Evolutionary conservation across 2,329 filamentous ascomycete genomes (phyloP).

Genomic region (Didymosphaeria variabile): DNA sequence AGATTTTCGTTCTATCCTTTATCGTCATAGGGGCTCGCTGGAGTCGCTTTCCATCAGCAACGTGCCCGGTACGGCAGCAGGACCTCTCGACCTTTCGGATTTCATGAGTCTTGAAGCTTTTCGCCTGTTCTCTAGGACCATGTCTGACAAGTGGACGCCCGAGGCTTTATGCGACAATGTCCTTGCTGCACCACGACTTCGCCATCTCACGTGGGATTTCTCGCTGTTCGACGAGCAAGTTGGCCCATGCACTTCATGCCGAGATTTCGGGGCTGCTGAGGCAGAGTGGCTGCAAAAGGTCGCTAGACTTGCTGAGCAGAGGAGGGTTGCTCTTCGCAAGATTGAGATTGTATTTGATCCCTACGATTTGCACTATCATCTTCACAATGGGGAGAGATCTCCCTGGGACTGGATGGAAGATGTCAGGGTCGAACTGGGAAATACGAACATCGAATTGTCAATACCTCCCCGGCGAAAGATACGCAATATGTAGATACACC

Average conservation of each 20-base stretch:
- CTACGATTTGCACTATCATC: background rate
- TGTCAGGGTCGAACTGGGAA: background rate
- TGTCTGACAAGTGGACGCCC: background rate
- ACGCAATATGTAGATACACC: no score
- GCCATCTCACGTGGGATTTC: background rate
- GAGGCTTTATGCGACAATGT: background rate
- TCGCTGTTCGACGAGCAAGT: background rate
- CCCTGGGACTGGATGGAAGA: constrained; percentile 1
- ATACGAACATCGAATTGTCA: background rate
- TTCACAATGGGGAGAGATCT: background rate
- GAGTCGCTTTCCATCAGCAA: background rate
- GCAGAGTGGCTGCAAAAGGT: background rate
- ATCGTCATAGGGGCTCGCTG: background rate
- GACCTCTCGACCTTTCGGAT: background rate
- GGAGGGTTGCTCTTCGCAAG: background rate
- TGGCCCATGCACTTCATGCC: background rate
- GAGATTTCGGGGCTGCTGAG: background rate
- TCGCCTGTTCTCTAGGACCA: background rate
- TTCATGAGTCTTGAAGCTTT: background rate
- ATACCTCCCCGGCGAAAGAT: no score
- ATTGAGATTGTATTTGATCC: background rate
- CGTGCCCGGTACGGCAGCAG: background rate
- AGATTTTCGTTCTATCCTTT: background rate
- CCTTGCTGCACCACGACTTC: background rate
- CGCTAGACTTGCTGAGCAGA: background rate